Evolutionary conservation across 192 early-diverging fungal species (phyloP), one percentile per base, ranked within the genome.

Genomic region (Coemansia sp.): DNA sequence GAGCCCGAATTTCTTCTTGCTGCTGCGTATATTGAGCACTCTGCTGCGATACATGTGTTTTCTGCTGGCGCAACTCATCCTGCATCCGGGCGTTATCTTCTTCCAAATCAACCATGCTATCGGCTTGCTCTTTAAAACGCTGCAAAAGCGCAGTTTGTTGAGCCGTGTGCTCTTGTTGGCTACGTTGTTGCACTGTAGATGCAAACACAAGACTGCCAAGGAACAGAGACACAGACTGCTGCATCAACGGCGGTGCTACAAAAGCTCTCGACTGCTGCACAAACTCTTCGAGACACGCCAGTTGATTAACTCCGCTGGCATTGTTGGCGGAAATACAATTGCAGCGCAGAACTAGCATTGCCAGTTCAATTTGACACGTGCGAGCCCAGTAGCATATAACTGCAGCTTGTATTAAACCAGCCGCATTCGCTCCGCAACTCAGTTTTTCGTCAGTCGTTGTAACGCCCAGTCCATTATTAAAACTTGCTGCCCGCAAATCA

Each of bases 321-420:
- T 45, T 21, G 29, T 37, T 25, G 25, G n/a, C 3, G 17, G 54
- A 7, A 11, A 4, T n/a, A 2, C 23, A 43, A 57, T 26, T 7
- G 23, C 47, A 45, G 39, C 35, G 48, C 25, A 59, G 19, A 53
- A 75, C 14, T 14, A 47, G 19, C 0, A 17, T 16, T 2, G 64
- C 68, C 23, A 64, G 23, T 45, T 70, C 67, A 2, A 47, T 21
- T 22, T 73, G 63, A 48, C 71, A 69, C 0, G 41, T 39, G 17
- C 68, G 68, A 22, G 59, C 58, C 77, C 77, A 80, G 45, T 80
- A 68, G 1, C 57, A 12, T 1, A 80, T 52, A 25, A 80, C 55
- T 1, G 58, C 59, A 2, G 31, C 27, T 6, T 61, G 68, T 12
- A 22, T 49, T 12, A 57, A 5, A 3, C 17, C 2, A 7, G n/a